A percentile compares a stretch with the other conserved stretches of the same genome.
Evolutionary conservation across 2,329 filamentous ascomycete species (phyloP).

Genomic region (Beauveria sp.): DNA sequence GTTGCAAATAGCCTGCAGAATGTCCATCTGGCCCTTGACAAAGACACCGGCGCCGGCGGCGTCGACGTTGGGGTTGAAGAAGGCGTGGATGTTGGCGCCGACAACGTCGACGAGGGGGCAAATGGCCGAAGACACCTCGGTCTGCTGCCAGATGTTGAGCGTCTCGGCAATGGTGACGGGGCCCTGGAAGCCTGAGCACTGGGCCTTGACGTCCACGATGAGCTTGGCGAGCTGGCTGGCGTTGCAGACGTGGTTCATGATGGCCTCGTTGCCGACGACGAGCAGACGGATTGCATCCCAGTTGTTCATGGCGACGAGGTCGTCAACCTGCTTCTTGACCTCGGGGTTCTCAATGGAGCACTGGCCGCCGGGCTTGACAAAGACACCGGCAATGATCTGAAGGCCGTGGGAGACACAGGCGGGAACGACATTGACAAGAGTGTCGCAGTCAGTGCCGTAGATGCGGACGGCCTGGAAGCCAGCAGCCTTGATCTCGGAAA

Average conservation of each 20-base stretch:
- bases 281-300: slow-evolving; percentile 73
- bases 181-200: slow-evolving; percentile 68
- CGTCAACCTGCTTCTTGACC: slow-evolving; percentile 64
- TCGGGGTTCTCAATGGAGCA: slow-evolving; percentile 51
- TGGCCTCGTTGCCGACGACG: slow-evolving; percentile 84
- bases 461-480: slow-evolving; percentile 69
- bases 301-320: slow-evolving; percentile 63
- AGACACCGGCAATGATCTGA: slow-evolving; percentile 81
- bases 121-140: slow-evolving; percentile 48
- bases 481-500: slow-evolving; percentile 52
- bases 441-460: slow-evolving; percentile 88
- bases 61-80: slow-evolving; percentile 70
- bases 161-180: slow-evolving; percentile 81
- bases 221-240: slow-evolving; percentile 60
- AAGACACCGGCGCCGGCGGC: slow-evolving; percentile 67
- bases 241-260: slow-evolving; percentile 65
- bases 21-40: slow-evolving; percentile 62
- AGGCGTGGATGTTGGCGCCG: slow-evolving; percentile 84
- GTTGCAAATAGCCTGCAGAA: slow-evolving; percentile 65
- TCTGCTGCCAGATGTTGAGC: slow-evolving; percentile 65
- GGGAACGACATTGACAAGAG: slow-evolving; percentile 65
- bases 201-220: slow-evolving; percentile 57
- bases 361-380: slow-evolving; percentile 57
- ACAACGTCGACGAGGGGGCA: slow-evolving; percentile 72
- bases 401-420: slow-evolving; percentile 61